Evolutionary conservation across 2,329 filamentous ascomycete genomes (phyloP), one percentile per base, ranked within the genome.

Genomic region (Thielaviopsis ethacetica): DNA sequence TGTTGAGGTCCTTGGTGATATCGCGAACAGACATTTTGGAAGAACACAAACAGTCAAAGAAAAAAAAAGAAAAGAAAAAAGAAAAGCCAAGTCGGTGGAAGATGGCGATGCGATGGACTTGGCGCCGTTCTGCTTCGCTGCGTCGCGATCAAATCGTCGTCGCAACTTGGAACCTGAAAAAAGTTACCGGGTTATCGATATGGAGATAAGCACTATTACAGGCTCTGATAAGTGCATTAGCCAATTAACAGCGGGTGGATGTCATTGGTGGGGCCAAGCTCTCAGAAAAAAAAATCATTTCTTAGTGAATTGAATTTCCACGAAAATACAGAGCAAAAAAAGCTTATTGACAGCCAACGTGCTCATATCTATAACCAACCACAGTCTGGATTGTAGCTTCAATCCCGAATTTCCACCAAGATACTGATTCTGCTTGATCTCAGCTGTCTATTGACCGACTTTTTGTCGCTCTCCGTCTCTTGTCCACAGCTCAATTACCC

Each of bases 1-100:
- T 79, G 65, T 86, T 82, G 56, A 95, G 75, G 56, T 87, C 79
- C 30, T 84, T 80, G 10, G 78, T 72, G 57, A 93, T 75, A 66
- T 86, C 78, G 55, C 73, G 73, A 53, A 73, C 68, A 38, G 71
- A 62, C 73, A 75, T 75, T n/a, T 54, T 65, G 59, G 15, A 59
- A n/a, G 30, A 34, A 26, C n/a, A 13, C 17, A n/a, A 13, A 41
- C 15, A 21, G 22, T 12, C 5, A 6, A 44, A 10, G 15, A 15
- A 24, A 15, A 19, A 3, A 21, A 26, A 56, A 22, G 12, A 9
- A 44, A 22, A 17, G n/a, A 44, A 24, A 12, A 22, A 41, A 9
- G 38, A 22, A 26, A n/a, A 24, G 26, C 24, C 24, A 26, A 26
- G 50, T 44, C 1, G 38, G 38, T n/a, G 38, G 3, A 15, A 49